These are phyloP conservation scores for Acephala macrosclerotiorum DNA, from an alignment of 2,329 filamentous ascomycete genomes.

Conservation along the genomic window DNA sequence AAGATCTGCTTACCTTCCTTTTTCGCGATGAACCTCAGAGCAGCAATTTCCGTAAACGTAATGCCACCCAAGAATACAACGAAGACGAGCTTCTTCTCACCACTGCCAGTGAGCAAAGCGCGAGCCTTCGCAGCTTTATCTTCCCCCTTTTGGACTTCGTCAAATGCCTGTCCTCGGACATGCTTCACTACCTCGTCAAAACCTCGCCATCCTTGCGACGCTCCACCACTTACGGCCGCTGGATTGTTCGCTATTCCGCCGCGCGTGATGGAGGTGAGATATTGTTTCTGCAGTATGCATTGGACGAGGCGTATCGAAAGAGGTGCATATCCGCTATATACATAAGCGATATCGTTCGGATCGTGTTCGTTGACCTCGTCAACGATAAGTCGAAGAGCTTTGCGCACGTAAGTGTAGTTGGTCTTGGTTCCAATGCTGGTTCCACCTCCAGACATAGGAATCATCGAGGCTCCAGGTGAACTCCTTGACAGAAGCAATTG, in stretches of 20 bases:
- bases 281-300: slow-evolving; percentile 89
- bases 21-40: slow-evolving; percentile 86
- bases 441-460: slow-evolving; percentile 72
- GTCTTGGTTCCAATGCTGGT: slow-evolving; percentile 72
- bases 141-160: slow-evolving; percentile 89
- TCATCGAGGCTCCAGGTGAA: slow-evolving; percentile 80
- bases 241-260: slow-evolving; percentile 61
- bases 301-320: slow-evolving; percentile 91
- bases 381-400: slow-evolving; percentile 86
- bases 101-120: slow-evolving; percentile 78
- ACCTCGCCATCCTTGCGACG: slow-evolving; percentile 85
- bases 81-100: slow-evolving; percentile 83
- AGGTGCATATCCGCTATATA: slow-evolving; percentile 96
- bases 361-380: slow-evolving; percentile 97
- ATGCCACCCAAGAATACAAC: slow-evolving; percentile 99
- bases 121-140: slow-evolving; percentile 91
- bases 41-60: slow-evolving; percentile 95
- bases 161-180: slow-evolving; percentile 87
- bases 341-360: slow-evolving; percentile 95
- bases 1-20: slow-evolving; percentile 64
- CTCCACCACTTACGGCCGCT: slow-evolving; percentile 57
- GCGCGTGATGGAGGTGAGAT: slow-evolving; percentile 74
- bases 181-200: slow-evolving; percentile 94
- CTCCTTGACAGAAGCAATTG: slow-evolving; percentile 82
- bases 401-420: slow-evolving; percentile 89